Percentiles rank a stretch among this genome's conserved stretches.
These are phyloP conservation scores for Plasmodium gaboni DNA, from an alignment of 169 alveolate genomes.

Conservation along the genomic window DNA sequence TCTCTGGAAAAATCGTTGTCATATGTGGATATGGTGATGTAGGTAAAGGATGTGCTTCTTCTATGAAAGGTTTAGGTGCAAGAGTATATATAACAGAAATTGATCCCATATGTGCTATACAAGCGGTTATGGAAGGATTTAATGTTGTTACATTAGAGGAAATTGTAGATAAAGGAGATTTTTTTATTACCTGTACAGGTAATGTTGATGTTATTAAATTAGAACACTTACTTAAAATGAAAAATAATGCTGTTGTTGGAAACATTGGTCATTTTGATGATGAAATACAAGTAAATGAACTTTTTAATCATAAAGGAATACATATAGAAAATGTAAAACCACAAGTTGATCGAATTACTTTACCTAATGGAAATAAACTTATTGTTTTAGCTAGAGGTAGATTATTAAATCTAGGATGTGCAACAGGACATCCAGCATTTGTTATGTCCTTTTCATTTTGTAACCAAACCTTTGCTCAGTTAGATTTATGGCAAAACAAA, in stretches of 20 bases:
- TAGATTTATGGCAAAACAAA: constrained; percentile 87
- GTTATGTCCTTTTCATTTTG: constrained; percentile 99
- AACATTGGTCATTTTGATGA: constrained; percentile 99
- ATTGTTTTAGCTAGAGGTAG: constrained; percentile 98
- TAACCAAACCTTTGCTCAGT: constrained; percentile 91
- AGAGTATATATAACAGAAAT: constrained; percentile 97
- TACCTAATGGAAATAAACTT: constrained; percentile 95
- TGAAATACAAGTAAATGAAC: constrained; percentile 96
- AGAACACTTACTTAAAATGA: constrained; percentile 96
- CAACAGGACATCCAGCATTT: constrained; percentile 99
- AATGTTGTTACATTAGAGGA: constrained; percentile 94
- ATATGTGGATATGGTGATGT: constrained; percentile 99
- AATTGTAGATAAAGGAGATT: constrained; percentile 94
- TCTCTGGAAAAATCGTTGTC: constrained; percentile 97
- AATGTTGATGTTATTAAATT: constrained; percentile 95
- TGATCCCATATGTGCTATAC: constrained; percentile 99
- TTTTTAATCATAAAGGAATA: constrained; percentile 92
- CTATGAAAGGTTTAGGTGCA: constrained; percentile 98
- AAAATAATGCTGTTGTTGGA: constrained; percentile 96
- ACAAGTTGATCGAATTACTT: constrained; percentile 93
- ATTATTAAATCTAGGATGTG: constrained; percentile 98
- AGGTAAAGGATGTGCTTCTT: constrained; percentile 99
- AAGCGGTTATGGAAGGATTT: constrained; percentile 98
- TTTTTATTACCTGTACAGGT: constrained; percentile 97
- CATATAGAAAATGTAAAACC: constrained; percentile 93